Base-by-base conservation (phyloP, 2,329 filamentous ascomycete genomes). In the Chalaropsis thielavioides region DNA sequence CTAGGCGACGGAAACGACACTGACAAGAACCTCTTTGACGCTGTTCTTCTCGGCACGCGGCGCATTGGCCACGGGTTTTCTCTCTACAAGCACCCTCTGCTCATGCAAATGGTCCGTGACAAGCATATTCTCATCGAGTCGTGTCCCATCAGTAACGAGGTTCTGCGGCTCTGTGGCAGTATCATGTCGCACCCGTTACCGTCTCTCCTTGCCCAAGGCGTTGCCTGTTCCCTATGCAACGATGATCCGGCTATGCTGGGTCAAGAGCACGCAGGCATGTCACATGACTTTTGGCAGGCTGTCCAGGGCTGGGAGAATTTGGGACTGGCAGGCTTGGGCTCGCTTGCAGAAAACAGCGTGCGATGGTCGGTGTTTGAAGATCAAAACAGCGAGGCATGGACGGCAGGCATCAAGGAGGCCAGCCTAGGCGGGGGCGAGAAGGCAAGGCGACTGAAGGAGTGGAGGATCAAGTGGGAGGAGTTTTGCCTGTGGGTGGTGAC, bases 261-360 rank as follows among this genome's bases (percentile, higher is more conserved):
- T 8, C 89, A 95, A 71, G 89, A 89, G 66, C 83, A 81, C 6
- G 87, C 85, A 31, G 90, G 90, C 44, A 86, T 94, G 81, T 92
- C 88, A 1, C 89, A 95, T 74, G 91, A 96, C 75, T 96, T 95
- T 75, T 96, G 90, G 90, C 90, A 95, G 74, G 88, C 89, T 1
- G 77, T 96, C 22, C 91, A 96, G 74, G 92, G 89, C 0, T 94
- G 92, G 83, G 87, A 95, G 67, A 96, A 95, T 71, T 81, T 96
- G 15, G 94, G 92, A 0, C 79, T 97, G 1, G 90, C 89, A 11
- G 92, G 92, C 0, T 76, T 97, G 63, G 92, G 88, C 0, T 88
- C 86, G 66, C 79, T 99, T 70, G 92, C 91, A 0, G 91, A 97
- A 79, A 97, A 96, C 72, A 95, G 90, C 69, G 85, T 97, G 56